Conservation (phyloP, 2,329 filamentous ascomycete species). For the Aspergillus eucalypticola region DNA sequence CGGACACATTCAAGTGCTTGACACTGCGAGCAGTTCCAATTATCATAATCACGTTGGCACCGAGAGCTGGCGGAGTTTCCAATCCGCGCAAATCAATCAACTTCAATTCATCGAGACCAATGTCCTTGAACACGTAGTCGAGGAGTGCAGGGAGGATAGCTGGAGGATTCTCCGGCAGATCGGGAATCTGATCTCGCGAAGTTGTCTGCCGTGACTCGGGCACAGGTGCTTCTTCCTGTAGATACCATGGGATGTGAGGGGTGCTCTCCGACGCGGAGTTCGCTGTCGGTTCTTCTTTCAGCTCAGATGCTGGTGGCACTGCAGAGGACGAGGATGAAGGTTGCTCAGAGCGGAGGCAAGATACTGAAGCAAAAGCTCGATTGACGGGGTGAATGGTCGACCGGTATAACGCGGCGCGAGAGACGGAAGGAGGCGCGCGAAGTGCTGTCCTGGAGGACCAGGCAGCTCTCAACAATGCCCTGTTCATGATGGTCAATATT, state of each 20-base stretch:
- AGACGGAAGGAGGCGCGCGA: constrained; percentile 29
- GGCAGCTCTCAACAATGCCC: constrained; percentile 32
- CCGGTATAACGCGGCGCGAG: constrained; percentile 28
- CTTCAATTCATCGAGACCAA: constrained; percentile 79
- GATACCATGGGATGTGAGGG: constrained; percentile 73
- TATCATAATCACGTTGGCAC: constrained; percentile 87
- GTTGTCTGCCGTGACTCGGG: constrained; percentile 46
- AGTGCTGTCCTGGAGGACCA: constrained; percentile 30
- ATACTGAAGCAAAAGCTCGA: constrained; percentile 25
- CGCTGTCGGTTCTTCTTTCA: constrained; percentile 4
- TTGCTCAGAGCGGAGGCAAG: constrained; percentile 27
- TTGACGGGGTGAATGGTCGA: constrained; percentile 16
- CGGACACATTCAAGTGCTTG: constrained; percentile 87
- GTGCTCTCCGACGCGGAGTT: constrained; percentile 11
- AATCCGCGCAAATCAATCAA: constrained; percentile 81
- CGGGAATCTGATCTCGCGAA: constrained; percentile 59
- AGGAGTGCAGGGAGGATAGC: constrained; percentile 70
- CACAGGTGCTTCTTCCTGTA: constrained; percentile 60
- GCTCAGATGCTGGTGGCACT: constrained; percentile 7
- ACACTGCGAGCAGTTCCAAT: constrained; percentile 89
- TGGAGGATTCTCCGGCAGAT: constrained; percentile 69
- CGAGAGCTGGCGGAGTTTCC: constrained; percentile 83
- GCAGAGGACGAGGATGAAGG: constrained; percentile 17
- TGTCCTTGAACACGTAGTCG: constrained; percentile 75
- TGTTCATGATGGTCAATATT: constrained; percentile 30